These are phyloP conservation scores for Aspergillus sp. DNA, from an alignment of 2,329 filamentous ascomycete genomes.

Conservation along the genomic window DNA sequence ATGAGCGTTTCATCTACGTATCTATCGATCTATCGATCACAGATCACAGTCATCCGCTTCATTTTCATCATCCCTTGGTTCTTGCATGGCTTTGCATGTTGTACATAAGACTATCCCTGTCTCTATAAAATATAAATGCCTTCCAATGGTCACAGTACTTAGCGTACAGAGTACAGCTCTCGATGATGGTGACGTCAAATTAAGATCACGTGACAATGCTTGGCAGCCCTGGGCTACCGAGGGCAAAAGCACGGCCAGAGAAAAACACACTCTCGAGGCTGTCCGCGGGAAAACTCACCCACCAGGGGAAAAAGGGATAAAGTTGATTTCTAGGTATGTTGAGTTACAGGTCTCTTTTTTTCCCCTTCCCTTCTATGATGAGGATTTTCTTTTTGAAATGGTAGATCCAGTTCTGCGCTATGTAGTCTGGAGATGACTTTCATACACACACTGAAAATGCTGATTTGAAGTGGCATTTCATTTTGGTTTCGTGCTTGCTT, in stretches of 20 bases:
- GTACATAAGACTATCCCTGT: too few species aligned
- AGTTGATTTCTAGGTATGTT: too few species aligned
- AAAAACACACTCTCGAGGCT: not conserved
- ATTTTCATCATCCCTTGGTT: too few species aligned
- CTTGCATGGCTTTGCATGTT: too few species aligned
- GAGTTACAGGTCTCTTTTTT: too few species aligned
- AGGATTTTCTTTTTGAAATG: conserved; percentile 26
- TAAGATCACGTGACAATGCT: not conserved
- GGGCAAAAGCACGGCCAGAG: not conserved
- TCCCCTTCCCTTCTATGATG: conserved; percentile 18
- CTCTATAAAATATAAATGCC: not conserved
- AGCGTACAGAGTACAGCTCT: not conserved
- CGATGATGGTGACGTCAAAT: not conserved
- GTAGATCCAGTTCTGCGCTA: conserved; percentile 23
- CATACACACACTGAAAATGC: conserved; percentile 33
- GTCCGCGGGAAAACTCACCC: too few species aligned
- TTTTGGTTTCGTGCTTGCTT: not conserved
- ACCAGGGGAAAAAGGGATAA: not conserved
- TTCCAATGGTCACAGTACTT: not conserved
- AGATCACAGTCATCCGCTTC: too few species aligned
- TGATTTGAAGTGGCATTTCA: conserved; percentile 17
- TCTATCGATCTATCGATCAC: too few species aligned
- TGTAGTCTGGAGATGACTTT: conserved; percentile 28
- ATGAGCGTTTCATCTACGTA: too few species aligned
- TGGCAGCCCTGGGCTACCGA: not conserved